Evolutionary conservation across 1,139 yeast genomes (phyloP).

Genomic region (Geotrichum bryndzae): DNA sequence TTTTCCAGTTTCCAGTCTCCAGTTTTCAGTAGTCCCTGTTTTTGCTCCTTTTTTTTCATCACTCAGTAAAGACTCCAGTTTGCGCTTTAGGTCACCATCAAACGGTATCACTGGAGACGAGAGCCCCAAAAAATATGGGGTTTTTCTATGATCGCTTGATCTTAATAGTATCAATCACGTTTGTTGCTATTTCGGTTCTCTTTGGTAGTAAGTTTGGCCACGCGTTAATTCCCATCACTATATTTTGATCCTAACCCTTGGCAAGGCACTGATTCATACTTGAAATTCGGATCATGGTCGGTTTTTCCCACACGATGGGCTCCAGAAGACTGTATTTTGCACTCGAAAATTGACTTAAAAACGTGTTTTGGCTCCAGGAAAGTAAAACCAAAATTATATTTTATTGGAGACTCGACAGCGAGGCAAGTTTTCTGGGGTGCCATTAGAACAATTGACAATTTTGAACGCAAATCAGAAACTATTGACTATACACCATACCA

Average conservation of each 20-base stretch:
- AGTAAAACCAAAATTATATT: background rate
- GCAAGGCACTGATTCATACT: background rate
- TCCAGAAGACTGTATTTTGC: background rate
- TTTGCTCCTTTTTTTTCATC: background rate
- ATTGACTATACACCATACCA: constrained; percentile 10
- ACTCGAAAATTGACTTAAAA: background rate
- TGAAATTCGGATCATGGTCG: background rate
- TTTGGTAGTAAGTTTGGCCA: background rate
- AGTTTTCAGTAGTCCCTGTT: background rate
- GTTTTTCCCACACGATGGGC: background rate
- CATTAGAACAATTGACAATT: constrained; percentile 8
- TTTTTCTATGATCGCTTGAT: background rate
- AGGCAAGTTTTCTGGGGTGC: constrained; percentile 18
- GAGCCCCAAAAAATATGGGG: background rate
- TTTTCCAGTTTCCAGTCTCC: background rate
- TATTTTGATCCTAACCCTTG: background rate
- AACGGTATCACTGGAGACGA: background rate
- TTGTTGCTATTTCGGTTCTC: background rate
- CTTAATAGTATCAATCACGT: background rate
- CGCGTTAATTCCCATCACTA: background rate
- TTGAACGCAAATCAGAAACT: background rate
- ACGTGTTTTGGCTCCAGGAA: background rate
- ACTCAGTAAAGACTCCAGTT: background rate
- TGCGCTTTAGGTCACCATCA: background rate
- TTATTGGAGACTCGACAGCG: constrained; percentile 19